Base-by-base conservation (phyloP, 495 filamentous ascomycete species). In the Oidiodendron maius region DNA sequence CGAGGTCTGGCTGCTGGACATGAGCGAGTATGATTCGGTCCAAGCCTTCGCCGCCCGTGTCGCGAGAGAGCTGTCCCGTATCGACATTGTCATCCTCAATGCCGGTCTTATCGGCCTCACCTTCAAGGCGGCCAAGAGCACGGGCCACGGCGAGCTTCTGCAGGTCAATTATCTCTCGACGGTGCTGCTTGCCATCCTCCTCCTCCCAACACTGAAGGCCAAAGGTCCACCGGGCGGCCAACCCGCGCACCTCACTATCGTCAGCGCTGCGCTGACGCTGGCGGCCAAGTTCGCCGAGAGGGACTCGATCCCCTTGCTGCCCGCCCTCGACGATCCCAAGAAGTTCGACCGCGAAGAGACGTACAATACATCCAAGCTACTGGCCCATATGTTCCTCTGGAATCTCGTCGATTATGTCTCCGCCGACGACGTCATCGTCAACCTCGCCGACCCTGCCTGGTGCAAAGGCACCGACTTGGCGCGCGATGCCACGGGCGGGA, bases 1-100 rank as follows among this genome's bases (percentile, higher is more conserved):
- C 40, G 71, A 78, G 34, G 77, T 81, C n/a, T 78, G 75, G 76
- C 43, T 64, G 4, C 57, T 83, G 0, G 76, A 83, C 45, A 63
- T 80, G 40, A 42, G 55, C 16, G 67, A 63, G 0, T 77, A 77
- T 42, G 55, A 54, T 1, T 76, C 72, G 0, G 56, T 77, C 15
- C 57, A 66, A 22, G 61, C 60, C 0, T 81, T 83, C 51, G 67
- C 58, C 3, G 49, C 57, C 0, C 66, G 61, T 11, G 39, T 44
- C 15, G 36, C 53, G 1, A 16, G 1, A 11, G 4, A 61, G 68
- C 1, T 55, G 23, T 28, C 3, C 58, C 25, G 71, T 0, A 46
- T 82, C 2, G 72, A 82, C 48, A 65, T 75, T 8, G 70, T 62
- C 12, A 64, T 80, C 18, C 68, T 80, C 34, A 82, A 82, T 54